Evolutionary conservation across 257 asterid species (phyloP).

Genomic region (Fraxinus americana): DNA sequence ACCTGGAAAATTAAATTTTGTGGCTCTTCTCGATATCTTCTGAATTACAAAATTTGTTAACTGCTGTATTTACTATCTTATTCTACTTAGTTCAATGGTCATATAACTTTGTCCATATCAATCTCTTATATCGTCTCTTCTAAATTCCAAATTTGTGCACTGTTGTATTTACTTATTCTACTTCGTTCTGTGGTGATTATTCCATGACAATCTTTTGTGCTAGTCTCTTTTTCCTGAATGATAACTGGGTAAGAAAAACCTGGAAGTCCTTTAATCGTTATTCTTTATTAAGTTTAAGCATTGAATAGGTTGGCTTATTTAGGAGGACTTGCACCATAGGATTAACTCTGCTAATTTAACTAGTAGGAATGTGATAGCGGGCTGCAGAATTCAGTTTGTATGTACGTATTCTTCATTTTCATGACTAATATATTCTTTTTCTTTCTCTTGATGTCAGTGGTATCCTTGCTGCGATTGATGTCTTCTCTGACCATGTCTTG

Average conservation of each 20-base stretch:
- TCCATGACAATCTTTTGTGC: background rate
- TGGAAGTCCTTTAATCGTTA: background rate
- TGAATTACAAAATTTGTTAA: background rate
- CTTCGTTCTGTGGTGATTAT: background rate
- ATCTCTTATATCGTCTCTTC: background rate
- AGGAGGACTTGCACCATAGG: background rate
- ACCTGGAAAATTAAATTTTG: background rate
- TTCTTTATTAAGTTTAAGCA: background rate
- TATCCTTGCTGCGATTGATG: slow-evolving; percentile 95
- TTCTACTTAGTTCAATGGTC: background rate
- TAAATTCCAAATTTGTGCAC: background rate
- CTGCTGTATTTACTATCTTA: background rate
- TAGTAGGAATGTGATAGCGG: background rate
- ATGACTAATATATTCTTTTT: background rate
- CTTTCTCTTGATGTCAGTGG: slow-evolving; percentile 57
- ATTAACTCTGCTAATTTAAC: background rate
- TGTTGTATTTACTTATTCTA: background rate
- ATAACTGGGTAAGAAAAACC: background rate
- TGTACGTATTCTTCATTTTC: background rate
- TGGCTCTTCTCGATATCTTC: background rate
- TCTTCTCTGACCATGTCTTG: slow-evolving; percentile 72
- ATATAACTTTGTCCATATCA: background rate
- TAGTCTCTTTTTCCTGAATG: background rate
- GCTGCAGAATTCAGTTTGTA: background rate
- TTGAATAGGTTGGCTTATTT: slow-evolving; percentile 7